These are phyloP conservation scores for Agaricus blazei DNA, from an alignment of 768 basidiomycete genomes.

Conservation along the genomic window DNA sequence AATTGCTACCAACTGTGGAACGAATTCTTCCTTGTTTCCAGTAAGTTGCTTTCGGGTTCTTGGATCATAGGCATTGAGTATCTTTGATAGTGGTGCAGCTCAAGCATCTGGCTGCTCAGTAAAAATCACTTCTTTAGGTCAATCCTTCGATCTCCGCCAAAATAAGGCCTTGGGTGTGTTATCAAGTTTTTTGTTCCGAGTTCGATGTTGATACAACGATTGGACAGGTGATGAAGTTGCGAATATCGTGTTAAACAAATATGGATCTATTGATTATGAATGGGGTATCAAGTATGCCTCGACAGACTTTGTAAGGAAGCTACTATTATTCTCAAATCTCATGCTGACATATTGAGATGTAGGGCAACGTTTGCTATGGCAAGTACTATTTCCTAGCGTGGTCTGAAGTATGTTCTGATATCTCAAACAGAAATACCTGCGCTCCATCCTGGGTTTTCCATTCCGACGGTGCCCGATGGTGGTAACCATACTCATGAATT, in stretches of 20 bases:
- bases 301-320: slow-evolving; percentile 72
- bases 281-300: slow-evolving; percentile 69
- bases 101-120: slow-evolving; percentile 60
- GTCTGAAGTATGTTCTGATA: not conserved
- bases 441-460: slow-evolving; percentile 76
- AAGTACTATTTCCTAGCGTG: slow-evolving; percentile 7
- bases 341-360: not conserved
- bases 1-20: slow-evolving; percentile 51
- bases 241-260: slow-evolving; percentile 52
- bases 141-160: slow-evolving; percentile 57
- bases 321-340: not conserved
- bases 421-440: slow-evolving; percentile 46
- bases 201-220: not conserved
- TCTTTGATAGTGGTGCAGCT: slow-evolving; percentile 49
- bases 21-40: slow-evolving; percentile 71
- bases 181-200: too few species aligned
- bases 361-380: slow-evolving; percentile 81
- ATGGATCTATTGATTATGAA: slow-evolving; percentile 57
- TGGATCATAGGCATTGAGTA: not conserved
- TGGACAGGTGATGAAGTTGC: slow-evolving; percentile 58
- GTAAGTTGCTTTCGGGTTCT: slow-evolving; percentile 24
- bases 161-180: slow-evolving; percentile 55
- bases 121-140: slow-evolving; percentile 29
- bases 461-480: slow-evolving; percentile 65
- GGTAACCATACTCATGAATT: slow-evolving; percentile 78